Base-by-base conservation (phyloP, 306 rosid genomes). In the Casuarina equisetifolia region DNA sequence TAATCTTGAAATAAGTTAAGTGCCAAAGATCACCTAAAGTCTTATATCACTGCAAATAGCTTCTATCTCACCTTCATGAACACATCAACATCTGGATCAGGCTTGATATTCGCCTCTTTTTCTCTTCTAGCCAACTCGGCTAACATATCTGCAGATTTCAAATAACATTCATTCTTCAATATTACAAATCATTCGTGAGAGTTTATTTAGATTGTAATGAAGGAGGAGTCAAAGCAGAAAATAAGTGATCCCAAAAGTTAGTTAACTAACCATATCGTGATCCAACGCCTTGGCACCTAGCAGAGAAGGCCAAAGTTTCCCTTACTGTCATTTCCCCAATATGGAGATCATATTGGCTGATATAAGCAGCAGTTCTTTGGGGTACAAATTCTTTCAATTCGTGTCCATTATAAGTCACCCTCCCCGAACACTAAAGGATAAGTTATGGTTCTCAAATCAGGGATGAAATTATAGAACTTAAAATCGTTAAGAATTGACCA, bases 211-310 rank as follows among this genome's bases (percentile, higher is more conserved):
- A 25, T 40, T 69, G 72, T 59, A 76, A 46, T 53, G 54, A 32
- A 70, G 46, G 79, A 58, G 61, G 58, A 16, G 49, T 49, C 8
- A 38, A 6, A 55, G 45, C 19, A 32, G 59, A 45, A 69, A 35
- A 55, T 4, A 53, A 36, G 69, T 78, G 35, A 35, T 72, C 76
- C 79, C 49, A 44, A 4, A 52, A 43, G 13, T 6, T 15, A 38
- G 6, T 52, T 32, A 9, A 73, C 96, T 73, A 45, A 87, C 96
- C 96, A 83, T 89, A 89, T 67, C 87, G 87, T 11, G 80, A 35
- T 43, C 93, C 92, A 46, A 92, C 91, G 59, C 97, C 97, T 88
- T 92, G 97, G 61, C 91, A 88, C 82, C 90, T 90, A 69, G 97
- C 97, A 3, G 97, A 92, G 88, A 92, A 92, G 44, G 86, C 89